Evolutionary conservation across 345 rosid species (phyloP), one percentile per base, ranked within the genome.

Genomic region (Garcia nutans): DNA sequence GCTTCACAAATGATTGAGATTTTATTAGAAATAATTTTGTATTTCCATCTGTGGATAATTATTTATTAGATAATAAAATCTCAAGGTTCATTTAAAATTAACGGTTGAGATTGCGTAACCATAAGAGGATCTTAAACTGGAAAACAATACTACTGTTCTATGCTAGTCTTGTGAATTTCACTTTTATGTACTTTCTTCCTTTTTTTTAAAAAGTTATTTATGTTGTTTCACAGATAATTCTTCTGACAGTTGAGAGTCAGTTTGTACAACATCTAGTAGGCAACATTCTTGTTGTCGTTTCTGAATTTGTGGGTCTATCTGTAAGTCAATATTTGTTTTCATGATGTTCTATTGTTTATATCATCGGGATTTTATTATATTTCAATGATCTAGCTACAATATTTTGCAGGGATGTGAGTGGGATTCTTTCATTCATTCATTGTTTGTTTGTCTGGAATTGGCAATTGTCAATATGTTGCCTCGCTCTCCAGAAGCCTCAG

Each of bases 191-290:
- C 49, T 65, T 19, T 65, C 19, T 57, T 57, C 24, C 31, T 10
- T 10, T 37, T 17, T 17, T 57, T 16, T 0, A 47, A n/a, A n/a
- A n/a, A n/a, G 10, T 47, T 47, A 11, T 47, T 64, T 45, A 6
- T 42, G 68, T 63, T 37, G 56, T 69, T 44, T 70, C 12, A 76
- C 87, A 94, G 98, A 82, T 88, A 70, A 52, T 65, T 79, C 83
- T 87, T 75, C 76, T 89, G 37, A 78, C 80, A 22, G 74, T 82
- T 47, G 85, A 82, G 80, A 88, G 72, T 77, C 86, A 54, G 8
- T 89, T 81, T 79, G 66, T 89, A 86, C 90, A 78, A 72, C 94
- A 92, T 87, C 79, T 85, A 82, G 87, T 83, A 6, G 89, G 89
- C 79, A 89, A 85, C 73, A 73, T 91, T 69, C 89, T 94, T 80